These are phyloP conservation scores for Nannizziopsis barbatae DNA, from an alignment of 2,329 filamentous ascomycete species.

Conservation along the genomic window DNA sequence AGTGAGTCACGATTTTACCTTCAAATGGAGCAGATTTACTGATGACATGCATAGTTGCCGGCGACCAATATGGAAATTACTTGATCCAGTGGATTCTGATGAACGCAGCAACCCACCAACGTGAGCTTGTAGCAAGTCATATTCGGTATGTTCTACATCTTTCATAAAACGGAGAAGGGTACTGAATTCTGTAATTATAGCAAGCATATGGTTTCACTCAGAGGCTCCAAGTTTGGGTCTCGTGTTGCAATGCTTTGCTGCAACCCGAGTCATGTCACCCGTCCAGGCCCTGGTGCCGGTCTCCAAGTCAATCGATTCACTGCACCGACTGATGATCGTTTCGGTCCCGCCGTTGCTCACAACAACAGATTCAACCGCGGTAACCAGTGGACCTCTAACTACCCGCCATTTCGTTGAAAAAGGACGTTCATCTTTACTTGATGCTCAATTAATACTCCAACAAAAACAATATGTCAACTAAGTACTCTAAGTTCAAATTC, in stretches of 20 bases:
- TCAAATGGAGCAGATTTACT: background rate
- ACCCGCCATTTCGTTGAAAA: conserved; percentile 29
- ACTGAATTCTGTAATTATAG: conserved; percentile 23
- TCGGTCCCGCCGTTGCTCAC: conserved; percentile 14
- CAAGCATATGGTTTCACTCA: conserved; percentile 98
- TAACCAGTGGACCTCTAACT: conserved; percentile 28
- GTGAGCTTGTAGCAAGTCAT: conserved; percentile 83
- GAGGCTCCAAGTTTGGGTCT: conserved; percentile 96
- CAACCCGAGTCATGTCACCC: conserved; percentile 80
- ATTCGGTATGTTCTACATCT: conserved; percentile 50
- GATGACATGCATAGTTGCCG: conserved; percentile 50
- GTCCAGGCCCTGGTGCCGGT: conserved; percentile 72
- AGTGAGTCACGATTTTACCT: conserved; percentile 42
- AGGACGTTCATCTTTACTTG: background rate
- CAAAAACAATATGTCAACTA: conserved; percentile 1
- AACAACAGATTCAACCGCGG: conserved; percentile 30
- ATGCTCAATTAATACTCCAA: background rate
- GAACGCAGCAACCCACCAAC: conserved; percentile 74
- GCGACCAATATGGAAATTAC: conserved; percentile 98
- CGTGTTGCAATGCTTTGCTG: conserved; percentile 98
- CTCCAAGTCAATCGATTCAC: conserved; percentile 51
- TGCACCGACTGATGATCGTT: conserved; percentile 39
- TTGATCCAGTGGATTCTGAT: conserved; percentile 94
- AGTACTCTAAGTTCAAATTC: conserved; percentile 3
- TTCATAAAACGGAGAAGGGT: conserved; percentile 3